A percentile compares a stretch with the other conserved stretches of the same genome.
Evolutionary conservation across 148 eudicot genomes (phyloP).

Genomic region (Nyssa sinensis): DNA sequence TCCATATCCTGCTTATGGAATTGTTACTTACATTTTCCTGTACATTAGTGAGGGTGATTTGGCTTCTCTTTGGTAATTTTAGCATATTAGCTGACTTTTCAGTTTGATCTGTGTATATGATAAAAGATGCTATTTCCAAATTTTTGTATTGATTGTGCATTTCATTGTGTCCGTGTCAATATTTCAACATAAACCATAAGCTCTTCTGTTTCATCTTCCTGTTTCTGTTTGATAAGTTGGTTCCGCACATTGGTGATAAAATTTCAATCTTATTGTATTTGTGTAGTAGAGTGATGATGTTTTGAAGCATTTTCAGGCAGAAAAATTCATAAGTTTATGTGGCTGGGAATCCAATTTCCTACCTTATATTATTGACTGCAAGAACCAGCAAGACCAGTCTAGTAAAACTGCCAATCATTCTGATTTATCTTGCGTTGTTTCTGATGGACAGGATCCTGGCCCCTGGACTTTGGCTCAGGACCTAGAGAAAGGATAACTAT

Average conservation of each 20-base stretch:
- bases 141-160: background rate
- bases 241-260: background rate
- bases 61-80: slow-evolving; percentile 4
- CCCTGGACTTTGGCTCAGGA: slow-evolving; percentile 20
- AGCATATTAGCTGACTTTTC: background rate
- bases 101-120: background rate
- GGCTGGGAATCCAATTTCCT: slow-evolving; percentile 92
- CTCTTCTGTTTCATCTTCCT: too few relatives aligned
- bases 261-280: background rate
- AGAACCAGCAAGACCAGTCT: slow-evolving; percentile 35
- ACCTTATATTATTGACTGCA: slow-evolving; percentile 73
- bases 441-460: slow-evolving; percentile 40
- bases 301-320: slow-evolving; percentile 56
- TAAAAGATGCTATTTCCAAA: background rate
- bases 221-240: slow-evolving; percentile 1
- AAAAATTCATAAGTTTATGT: slow-evolving; percentile 75
- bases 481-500: too few relatives aligned
- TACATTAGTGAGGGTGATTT: background rate
- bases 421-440: slow-evolving; percentile 19
- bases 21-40: background rate
- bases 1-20: background rate
- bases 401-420: slow-evolving; percentile 28
- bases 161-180: background rate
- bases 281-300: slow-evolving; percentile 9
- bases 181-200: background rate